Conservation (phyloP, 1,284 basidiomycete species). For the Malassezia furfur region DNA sequence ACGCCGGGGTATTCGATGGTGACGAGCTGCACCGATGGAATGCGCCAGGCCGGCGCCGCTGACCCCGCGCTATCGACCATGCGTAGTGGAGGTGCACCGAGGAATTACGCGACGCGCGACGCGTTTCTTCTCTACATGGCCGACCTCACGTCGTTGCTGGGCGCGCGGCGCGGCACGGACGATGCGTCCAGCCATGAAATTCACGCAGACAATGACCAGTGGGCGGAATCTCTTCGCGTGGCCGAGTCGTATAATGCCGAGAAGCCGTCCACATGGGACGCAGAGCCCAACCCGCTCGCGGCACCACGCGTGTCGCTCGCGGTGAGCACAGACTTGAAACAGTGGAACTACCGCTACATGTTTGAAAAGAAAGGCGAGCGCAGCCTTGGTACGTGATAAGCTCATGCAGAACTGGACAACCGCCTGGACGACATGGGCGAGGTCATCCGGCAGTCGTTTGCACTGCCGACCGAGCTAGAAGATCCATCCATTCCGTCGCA, state of each 20-base stretch:
- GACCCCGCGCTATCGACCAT: background rate
- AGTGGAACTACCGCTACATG: constrained; percentile 46
- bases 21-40: constrained; percentile 25
- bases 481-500: constrained; percentile 35
- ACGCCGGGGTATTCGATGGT: constrained; percentile 40
- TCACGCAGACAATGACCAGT: background rate
- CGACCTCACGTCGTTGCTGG: constrained; percentile 13
- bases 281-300: background rate
- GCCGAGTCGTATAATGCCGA: constrained; percentile 9
- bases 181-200: background rate
- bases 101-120: constrained; percentile 10
- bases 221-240: background rate
- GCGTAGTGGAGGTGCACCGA: background rate
- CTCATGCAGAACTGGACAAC: constrained; percentile 27
- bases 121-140: constrained; percentile 11
- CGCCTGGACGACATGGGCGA: constrained; percentile 32
- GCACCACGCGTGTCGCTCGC: constrained; percentile 32
- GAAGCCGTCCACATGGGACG: constrained; percentile 7
- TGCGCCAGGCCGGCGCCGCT: constrained; percentile 7
- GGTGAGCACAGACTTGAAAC: constrained; percentile 36
- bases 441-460: constrained; percentile 27
- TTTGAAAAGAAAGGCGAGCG: constrained; percentile 44
- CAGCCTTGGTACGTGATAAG: constrained; percentile 11
- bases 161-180: background rate
- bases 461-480: constrained; percentile 24